Evolutionary conservation across 1,284 basidiomycete genomes (phyloP), one percentile per base, ranked within the genome.

Genomic region (Testicularia cyperi): DNA sequence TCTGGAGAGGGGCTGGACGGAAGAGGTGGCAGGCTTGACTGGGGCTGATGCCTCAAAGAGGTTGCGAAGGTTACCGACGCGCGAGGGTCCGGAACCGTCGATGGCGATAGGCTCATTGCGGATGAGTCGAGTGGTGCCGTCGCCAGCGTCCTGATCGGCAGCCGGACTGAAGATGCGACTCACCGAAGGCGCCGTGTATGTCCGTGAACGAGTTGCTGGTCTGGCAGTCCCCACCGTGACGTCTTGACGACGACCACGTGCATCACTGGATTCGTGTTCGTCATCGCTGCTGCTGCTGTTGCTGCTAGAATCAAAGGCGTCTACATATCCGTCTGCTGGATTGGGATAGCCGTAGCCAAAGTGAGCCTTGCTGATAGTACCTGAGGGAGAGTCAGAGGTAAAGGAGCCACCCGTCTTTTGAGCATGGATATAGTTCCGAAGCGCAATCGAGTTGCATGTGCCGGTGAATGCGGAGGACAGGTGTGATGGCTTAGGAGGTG

Each of bases 391-490:
- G 16, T 45, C 45, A 0, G 44, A 42, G 23, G 54, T 46, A 33
- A 58, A 51, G 9, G 61, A 62, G 9, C 51, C 56, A 23, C 54
- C 52, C 6, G 64, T 68, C 15, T 40, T 53, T 19, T 69, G 66
- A 2, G 49, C 48, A 6, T 60, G 58, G 14, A 69, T 67, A 20
- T 67, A 69, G 25, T 56, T 44, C 7, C 49, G 52, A 3, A 69
- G 45, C n/a, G 66, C 55, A n/a, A 56, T 64, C 15, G 65, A 69
- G 28, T 63, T 58, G 48, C 65, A 62, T 9, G 66, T 69, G 26
- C 66, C 66, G 7, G 66, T 69, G 30, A 61, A 48, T 4, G 66
- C 54, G 6, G 53, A 57, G 0, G 65, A 65, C 26, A 69, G 58
- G 43, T 69, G 64, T 14, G 46, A 56, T 19, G 66, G 66, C 29